Evolutionary conservation across 2,329 filamentous ascomycete species (phyloP).

Genomic region (Coniochaeta pulveracea): DNA sequence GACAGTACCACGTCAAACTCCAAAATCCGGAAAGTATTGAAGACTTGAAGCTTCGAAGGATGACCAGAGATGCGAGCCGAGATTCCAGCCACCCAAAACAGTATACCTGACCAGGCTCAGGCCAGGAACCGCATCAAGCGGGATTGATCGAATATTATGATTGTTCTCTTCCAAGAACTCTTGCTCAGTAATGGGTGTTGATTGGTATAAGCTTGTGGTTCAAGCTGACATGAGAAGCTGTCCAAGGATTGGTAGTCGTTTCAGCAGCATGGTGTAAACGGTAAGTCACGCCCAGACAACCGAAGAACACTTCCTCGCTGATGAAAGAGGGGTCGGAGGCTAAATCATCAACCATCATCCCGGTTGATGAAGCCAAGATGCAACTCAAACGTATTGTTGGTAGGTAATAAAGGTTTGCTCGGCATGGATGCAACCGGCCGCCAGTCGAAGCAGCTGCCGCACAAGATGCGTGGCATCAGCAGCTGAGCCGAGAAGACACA

Average conservation of each 20-base stretch:
- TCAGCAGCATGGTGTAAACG: constrained; percentile 12
- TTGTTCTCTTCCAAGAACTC: background rate
- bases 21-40: too few relatives aligned
- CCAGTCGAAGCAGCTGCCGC: too few relatives aligned
- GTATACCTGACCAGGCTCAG: background rate
- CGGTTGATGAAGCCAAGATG: background rate
- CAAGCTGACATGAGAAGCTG: background rate
- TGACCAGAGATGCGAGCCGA: constrained; percentile 3
- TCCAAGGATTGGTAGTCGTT: constrained; percentile 1
- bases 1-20: too few relatives aligned
- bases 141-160: background rate
- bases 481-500: background rate
- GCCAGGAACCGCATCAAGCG: background rate
- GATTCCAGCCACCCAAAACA: background rate
- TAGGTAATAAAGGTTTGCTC: background rate
- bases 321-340: constrained; percentile 2
- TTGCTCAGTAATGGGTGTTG: background rate
- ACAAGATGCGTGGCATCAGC: background rate
- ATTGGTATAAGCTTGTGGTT: background rate
- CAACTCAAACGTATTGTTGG: background rate
- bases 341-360: too few relatives aligned
- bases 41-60: background rate
- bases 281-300: constrained; percentile 3
- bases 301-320: constrained; percentile 14
- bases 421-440: background rate